Percentiles rank a stretch among this genome's conserved stretches.
These are phyloP conservation scores for Chlorella sp. DNA, from an alignment of 139 green algal species.

Conservation along the genomic window DNA sequence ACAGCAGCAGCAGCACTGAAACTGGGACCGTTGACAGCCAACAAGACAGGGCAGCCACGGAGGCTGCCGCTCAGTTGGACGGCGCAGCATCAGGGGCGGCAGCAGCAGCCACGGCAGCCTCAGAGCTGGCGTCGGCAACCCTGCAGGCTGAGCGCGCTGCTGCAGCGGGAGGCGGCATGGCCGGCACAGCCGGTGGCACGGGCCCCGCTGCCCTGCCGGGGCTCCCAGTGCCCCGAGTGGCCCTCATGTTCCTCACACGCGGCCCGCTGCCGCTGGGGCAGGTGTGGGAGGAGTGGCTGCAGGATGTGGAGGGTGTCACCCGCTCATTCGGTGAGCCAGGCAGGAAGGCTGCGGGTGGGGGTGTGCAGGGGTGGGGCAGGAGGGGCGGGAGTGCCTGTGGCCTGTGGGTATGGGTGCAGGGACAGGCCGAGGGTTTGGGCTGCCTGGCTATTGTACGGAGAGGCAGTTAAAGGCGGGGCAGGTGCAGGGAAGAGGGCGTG, in stretches of 20 bases:
- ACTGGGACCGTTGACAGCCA: neutral
- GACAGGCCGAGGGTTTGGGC: no score
- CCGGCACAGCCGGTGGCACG: neutral
- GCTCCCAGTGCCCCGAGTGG: conserved; percentile 41
- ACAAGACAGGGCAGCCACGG: neutral
- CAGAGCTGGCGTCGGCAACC: neutral
- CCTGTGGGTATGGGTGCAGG: no score
- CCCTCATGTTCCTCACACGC: conserved; percentile 51
- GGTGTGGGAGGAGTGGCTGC: conserved; percentile 42
- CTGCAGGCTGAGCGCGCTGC: neutral
- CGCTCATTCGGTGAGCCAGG: neutral
- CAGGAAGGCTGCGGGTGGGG: neutral
- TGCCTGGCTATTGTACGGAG: no score
- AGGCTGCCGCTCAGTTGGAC: neutral
- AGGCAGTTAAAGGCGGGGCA: no score
- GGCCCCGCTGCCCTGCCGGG: neutral
- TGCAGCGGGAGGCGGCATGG: no score
- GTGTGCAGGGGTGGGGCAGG: no score
- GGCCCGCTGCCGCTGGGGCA: conserved; percentile 35
- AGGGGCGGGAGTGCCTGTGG: no score
- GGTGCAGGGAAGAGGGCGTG: no score
- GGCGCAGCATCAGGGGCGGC: neutral
- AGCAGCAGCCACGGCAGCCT: neutral
- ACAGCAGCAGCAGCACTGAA: neutral
- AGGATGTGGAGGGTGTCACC: conserved; percentile 8